Evolutionary conservation across 2,329 filamentous ascomycete species (phyloP).

Genomic region (Clonostachys sp.): DNA sequence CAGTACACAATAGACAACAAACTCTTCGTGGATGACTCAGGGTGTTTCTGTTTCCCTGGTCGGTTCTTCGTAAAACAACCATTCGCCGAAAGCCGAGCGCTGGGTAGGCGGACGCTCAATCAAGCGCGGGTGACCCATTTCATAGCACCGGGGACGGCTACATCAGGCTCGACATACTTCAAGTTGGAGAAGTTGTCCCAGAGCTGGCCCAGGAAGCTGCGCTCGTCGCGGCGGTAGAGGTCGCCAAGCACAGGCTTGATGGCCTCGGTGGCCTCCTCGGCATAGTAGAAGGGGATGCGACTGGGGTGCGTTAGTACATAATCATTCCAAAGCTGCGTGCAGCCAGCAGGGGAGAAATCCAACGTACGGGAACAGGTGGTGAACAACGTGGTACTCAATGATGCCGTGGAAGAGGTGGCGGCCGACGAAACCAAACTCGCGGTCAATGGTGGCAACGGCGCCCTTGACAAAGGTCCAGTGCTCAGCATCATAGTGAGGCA

Average conservation of each 20-base stretch:
- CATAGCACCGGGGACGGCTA: not conserved
- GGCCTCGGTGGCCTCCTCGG: slow-evolving; percentile 46
- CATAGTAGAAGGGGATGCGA: slow-evolving; percentile 37
- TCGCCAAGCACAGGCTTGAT: slow-evolving; percentile 89
- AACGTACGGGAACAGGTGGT: slow-evolving; percentile 47
- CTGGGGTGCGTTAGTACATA: slow-evolving; percentile 6
- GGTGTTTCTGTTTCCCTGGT: too few species aligned
- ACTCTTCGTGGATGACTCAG: too few species aligned
- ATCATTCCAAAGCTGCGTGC: not conserved
- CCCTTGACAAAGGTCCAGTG: slow-evolving; percentile 58
- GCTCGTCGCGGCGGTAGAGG: slow-evolving; percentile 64
- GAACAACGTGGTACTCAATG: slow-evolving; percentile 54
- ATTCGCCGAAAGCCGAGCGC: too few species aligned
- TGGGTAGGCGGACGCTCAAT: too few species aligned
- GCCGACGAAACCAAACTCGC: slow-evolving; percentile 57
- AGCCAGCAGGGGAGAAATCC: not conserved
- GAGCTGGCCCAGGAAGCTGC: slow-evolving; percentile 6
- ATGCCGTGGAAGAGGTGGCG: slow-evolving; percentile 61
- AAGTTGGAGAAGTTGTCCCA: slow-evolving; percentile 5
- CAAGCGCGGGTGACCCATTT: not conserved
- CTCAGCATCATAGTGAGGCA: slow-evolving; percentile 18
- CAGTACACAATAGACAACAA: too few species aligned
- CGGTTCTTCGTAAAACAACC: too few species aligned
- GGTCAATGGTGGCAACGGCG: slow-evolving; percentile 56
- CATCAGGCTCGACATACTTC: slow-evolving; percentile 5